phyloP scores from a whole-genome alignment of 495 filamentous ascomycete genomes.

The Penicillium malachiteum region DNA sequence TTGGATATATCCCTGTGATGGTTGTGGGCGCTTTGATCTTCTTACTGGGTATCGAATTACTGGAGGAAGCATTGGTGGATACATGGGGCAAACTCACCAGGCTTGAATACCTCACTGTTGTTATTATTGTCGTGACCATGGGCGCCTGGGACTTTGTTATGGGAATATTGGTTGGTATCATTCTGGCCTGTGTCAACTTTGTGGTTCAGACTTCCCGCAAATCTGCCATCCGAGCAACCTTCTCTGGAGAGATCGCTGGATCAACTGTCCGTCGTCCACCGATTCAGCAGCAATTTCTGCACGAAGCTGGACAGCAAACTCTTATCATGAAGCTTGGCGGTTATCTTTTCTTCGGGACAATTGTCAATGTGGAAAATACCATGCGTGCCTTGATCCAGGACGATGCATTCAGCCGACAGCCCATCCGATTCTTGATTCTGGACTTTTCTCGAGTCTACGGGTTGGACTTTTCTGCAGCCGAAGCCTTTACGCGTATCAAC shows the following conservation, averaged over 20 bases:
- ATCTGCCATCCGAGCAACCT: slow-evolving; percentile 81
- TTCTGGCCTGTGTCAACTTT: slow-evolving; percentile 84
- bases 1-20: slow-evolving; percentile 95
- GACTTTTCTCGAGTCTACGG: slow-evolving; percentile 89
- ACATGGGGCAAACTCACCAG: slow-evolving; percentile 82
- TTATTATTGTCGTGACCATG: slow-evolving; percentile 94
- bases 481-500: slow-evolving; percentile 90
- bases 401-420: slow-evolving; percentile 68
- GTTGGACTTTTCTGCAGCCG: slow-evolving; percentile 91
- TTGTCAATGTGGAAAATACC: slow-evolving; percentile 86
- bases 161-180: slow-evolving; percentile 88
- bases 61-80: slow-evolving; percentile 82
- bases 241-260: slow-evolving; percentile 79
- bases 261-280: slow-evolving; percentile 91
- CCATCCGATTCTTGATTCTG: slow-evolving; percentile 87
- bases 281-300: slow-evolving; percentile 81
- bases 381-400: slow-evolving; percentile 80
- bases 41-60: slow-evolving; percentile 83
- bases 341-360: slow-evolving; percentile 95
- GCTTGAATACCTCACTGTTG: slow-evolving; percentile 87
- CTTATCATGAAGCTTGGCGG: slow-evolving; percentile 87
- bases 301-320: slow-evolving; percentile 81
- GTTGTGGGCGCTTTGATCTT: slow-evolving; percentile 95
- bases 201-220: slow-evolving; percentile 89
- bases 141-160: slow-evolving; percentile 93